Conservation (phyloP, 768 basidiomycete species). For the Xerocomus potaroensis region DNA sequence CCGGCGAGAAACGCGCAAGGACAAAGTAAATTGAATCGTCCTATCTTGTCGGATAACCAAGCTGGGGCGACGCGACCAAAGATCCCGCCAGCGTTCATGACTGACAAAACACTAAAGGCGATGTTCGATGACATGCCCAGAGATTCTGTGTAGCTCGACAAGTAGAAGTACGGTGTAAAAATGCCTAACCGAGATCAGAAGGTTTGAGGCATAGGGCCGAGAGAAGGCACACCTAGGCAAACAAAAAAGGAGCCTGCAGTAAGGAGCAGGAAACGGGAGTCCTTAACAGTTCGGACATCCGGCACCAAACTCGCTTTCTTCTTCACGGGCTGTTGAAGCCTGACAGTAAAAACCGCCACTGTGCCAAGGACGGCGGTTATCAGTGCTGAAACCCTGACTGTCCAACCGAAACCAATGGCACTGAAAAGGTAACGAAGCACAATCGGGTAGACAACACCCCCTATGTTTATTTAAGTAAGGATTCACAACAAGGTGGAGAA, state of each 20-base stretch:
- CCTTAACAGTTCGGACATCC: slow-evolving; percentile 35
- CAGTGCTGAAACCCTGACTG: slow-evolving; percentile 54
- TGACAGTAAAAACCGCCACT: slow-evolving; percentile 45
- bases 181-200: slow-evolving; percentile 41
- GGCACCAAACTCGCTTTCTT: slow-evolving; percentile 18
- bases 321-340: slow-evolving; percentile 23
- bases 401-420: slow-evolving; percentile 57
- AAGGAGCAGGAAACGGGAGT: slow-evolving; percentile 50
- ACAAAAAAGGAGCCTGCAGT: slow-evolving; percentile 52
- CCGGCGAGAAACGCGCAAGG: slow-evolving; percentile 63
- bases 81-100: slow-evolving; percentile 66
- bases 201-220: not conserved
- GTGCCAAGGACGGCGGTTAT: slow-evolving; percentile 45
- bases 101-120: slow-evolving; percentile 55
- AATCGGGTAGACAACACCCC: slow-evolving; percentile 68
- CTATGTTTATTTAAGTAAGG: slow-evolving; percentile 31
- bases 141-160: slow-evolving; percentile 53
- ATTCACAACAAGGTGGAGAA: slow-evolving; percentile 13
- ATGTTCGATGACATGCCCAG: slow-evolving; percentile 33
- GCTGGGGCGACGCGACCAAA: slow-evolving; percentile 63
- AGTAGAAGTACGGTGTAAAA: slow-evolving; percentile 70
- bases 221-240: slow-evolving; percentile 48
- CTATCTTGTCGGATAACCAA: slow-evolving; percentile 58
- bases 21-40: slow-evolving; percentile 62
- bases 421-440: slow-evolving; percentile 55